Conservation (phyloP, 495 filamentous ascomycete genomes). For the Hyaloscypha finlandica region DNA sequence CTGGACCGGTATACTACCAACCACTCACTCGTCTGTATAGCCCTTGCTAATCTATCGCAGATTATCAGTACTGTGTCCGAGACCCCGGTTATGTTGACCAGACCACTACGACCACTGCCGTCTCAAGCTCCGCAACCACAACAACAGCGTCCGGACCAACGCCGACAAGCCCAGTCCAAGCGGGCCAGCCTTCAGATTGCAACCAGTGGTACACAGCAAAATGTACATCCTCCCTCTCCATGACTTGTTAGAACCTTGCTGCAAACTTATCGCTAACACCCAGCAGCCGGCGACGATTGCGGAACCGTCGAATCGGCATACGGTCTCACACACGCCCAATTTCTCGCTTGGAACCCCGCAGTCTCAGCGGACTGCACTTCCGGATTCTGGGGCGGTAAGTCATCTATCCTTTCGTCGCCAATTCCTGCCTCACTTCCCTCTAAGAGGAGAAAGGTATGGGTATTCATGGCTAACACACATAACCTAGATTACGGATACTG, state of each 20-base stretch:
- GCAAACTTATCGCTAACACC: background rate
- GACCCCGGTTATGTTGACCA: background rate
- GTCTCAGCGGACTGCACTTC: background rate
- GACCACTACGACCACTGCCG: background rate
- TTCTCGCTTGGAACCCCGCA: background rate
- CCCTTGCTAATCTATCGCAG: background rate
- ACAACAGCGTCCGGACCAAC: background rate
- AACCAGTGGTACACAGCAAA: background rate
- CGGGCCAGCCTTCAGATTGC: background rate
- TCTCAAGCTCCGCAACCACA: background rate
- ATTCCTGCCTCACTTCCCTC: too few species aligned
- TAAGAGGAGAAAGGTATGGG: too few species aligned
- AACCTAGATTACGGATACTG: slow-evolving; percentile 38
- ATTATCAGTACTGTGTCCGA: background rate
- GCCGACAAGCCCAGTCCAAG: background rate
- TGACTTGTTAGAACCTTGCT: background rate
- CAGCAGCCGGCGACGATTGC: background rate
- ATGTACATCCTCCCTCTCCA: background rate
- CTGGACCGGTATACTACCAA: background rate
- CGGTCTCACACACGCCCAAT: background rate
- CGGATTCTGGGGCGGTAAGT: slow-evolving; percentile 33
- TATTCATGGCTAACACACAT: too few species aligned
- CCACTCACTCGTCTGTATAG: background rate
- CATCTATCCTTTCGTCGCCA: too few species aligned
- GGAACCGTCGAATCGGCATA: background rate